A percentile compares a stretch with the other conserved stretches of the same genome.
Conservation (phyloP, 805 yeast species). For the Teunomyces funiuensis region DNA sequence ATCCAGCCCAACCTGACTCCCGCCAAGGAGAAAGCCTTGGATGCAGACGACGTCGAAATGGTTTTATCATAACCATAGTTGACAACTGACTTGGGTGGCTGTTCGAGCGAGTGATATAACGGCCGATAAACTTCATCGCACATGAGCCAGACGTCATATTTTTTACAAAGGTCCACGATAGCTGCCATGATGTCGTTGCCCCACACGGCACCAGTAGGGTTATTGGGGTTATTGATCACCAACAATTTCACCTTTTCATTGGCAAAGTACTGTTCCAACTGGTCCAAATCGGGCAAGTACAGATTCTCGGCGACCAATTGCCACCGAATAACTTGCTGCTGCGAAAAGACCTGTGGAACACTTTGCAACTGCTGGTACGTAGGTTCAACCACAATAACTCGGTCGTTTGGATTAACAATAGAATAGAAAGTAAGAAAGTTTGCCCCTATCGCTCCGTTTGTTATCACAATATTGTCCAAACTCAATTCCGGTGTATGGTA, state of each 20-base stretch:
- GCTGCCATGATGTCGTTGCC: slow-evolving; percentile 28
- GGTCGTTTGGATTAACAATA: slow-evolving; percentile 45
- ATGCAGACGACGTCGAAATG: slow-evolving; percentile 49
- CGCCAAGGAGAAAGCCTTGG: slow-evolving; percentile 55
- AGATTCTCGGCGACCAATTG: slow-evolving; percentile 30
- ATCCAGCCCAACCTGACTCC: slow-evolving; percentile 58
- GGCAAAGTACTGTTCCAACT: slow-evolving; percentile 28
- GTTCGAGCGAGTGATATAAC: slow-evolving; percentile 39
- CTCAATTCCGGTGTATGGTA: slow-evolving; percentile 24
- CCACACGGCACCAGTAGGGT: slow-evolving; percentile 43
- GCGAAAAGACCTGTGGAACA: slow-evolving; percentile 47
- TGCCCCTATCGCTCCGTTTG: slow-evolving; percentile 59
- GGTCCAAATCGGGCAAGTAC: slow-evolving; percentile 36
- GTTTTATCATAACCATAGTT: slow-evolving; percentile 42
- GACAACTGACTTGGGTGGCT: slow-evolving; percentile 39
- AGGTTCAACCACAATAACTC: slow-evolving; percentile 49
- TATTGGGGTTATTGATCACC: slow-evolving; percentile 48
- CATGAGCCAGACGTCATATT: slow-evolving; percentile 26
- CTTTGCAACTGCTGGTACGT: slow-evolving; percentile 50
- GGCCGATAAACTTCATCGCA: slow-evolving; percentile 59
- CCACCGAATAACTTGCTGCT: slow-evolving; percentile 33
- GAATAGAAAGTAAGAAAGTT: slow-evolving; percentile 48
- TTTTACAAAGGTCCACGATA: slow-evolving; percentile 38
- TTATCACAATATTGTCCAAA: slow-evolving; percentile 42
- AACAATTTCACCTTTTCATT: slow-evolving; percentile 39